Base-by-base conservation (phyloP, 192 early-diverging fungal genomes). In the Coemansia sp. region DNA sequence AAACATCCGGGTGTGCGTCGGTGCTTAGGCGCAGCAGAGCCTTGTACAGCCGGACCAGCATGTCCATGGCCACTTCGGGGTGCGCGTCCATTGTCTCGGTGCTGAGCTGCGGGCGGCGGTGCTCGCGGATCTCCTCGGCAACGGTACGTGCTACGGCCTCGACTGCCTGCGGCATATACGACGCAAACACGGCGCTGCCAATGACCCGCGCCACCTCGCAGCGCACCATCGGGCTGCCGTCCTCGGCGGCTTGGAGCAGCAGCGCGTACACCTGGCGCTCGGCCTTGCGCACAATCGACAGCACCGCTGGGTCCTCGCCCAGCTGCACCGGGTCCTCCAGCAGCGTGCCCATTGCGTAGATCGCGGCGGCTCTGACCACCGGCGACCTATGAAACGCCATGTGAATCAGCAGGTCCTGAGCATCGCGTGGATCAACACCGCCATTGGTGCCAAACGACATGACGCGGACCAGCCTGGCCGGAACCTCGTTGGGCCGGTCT, bases 211-310 rank as follows among this genome's bases (percentile, higher is more conserved):
- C 90, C 6, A 95, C 79, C 60, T 98, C 93, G 54, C 82, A 80
- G 29, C 95, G 80, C 10, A 98, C 95, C 52, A 94, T 78, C 16
- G 93, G 90, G 11, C 85, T 88, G 21, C 84, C 90, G 64, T 98
- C 95, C 7, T 80, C 58, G 12, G 83, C 80, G 3, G 82, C 81
- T 41, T 59, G 61, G 41, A 68, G 51, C 31, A 68, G 35, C 69
- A 72, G 34, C 85, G 66, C 17, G 83, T 71, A 53, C 66, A 80
- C 27, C 82, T 85, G 30, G 77, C 85, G 47, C 91, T 68, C 64
- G 4, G 50, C 79, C 40, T 83, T 85, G 44, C 85, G 80, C 42
- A 89, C 81, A 13, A 90, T 80, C 33, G 78, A 78, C 18, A 84
- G 66, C 32, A 85, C 81, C 29, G 85, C 81, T 75, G 87, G 22